Evolutionary conservation across 1,139 yeast genomes (phyloP).

Genomic region (Candida neerlandica): DNA sequence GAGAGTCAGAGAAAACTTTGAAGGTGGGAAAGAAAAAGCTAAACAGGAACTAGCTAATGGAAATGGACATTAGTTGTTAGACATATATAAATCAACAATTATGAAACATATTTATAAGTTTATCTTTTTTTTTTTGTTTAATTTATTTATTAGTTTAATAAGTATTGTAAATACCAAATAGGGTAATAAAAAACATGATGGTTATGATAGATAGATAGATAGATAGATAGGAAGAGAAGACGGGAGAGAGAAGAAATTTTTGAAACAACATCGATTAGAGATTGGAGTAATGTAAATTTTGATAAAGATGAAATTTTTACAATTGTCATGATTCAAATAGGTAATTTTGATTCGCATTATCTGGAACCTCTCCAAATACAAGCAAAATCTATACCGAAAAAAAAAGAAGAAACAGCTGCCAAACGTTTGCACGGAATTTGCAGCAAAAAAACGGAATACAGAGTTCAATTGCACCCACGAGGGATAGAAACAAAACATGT

Average conservation of each 20-base stretch:
- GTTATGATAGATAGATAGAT: too few species aligned
- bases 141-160: neutral
- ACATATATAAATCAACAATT: neutral
- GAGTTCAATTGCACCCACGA: neutral
- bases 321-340: neutral
- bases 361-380: too few species aligned
- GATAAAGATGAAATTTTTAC: neutral
- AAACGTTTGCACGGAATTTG: conserved; percentile 1
- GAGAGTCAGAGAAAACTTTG: conserved; percentile 76
- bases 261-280: neutral
- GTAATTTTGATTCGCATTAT: neutral
- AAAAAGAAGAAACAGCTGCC: neutral
- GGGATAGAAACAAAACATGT: neutral
- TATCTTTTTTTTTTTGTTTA: too few species aligned
- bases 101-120: too few species aligned
- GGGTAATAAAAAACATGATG: neutral
- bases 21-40: conserved; percentile 50
- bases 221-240: too few species aligned
- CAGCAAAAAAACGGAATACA: neutral
- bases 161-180: neutral
- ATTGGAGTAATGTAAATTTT: too few species aligned
- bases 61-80: conserved; percentile 6
- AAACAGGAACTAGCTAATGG: conserved; percentile 14
- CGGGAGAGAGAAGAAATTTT: neutral
- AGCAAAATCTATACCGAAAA: neutral